These are phyloP conservation scores for Euphrasia confusa DNA, from an alignment of 257 asterid species.

Conservation along the genomic window DNA sequence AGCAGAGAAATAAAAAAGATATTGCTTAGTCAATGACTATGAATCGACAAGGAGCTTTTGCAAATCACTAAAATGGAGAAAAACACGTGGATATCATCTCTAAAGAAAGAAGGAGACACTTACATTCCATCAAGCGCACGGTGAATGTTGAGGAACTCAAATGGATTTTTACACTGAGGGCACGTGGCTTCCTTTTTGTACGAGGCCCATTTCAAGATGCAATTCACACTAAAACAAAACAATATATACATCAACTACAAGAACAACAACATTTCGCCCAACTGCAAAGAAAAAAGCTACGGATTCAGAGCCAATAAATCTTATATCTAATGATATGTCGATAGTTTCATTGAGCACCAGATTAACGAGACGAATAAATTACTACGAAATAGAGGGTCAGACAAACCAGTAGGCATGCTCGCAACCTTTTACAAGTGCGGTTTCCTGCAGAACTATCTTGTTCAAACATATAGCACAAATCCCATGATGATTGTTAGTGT, in stretches of 20 bases:
- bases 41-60: too few relatives aligned
- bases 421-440: slow-evolving; percentile 94
- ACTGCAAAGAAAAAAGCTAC: neutral
- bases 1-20: too few relatives aligned
- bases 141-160: slow-evolving; percentile 63
- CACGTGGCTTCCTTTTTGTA: slow-evolving; percentile 70
- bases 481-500: slow-evolving; percentile 46
- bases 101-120: neutral
- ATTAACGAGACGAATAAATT: neutral
- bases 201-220: slow-evolving; percentile 87
- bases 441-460: slow-evolving; percentile 63
- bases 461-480: slow-evolving; percentile 67
- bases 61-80: neutral
- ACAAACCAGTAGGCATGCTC: slow-evolving; percentile 97
- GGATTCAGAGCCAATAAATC: neutral
- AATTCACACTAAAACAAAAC: slow-evolving; percentile 48
- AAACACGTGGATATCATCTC: neutral
- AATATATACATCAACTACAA: slow-evolving; percentile 8
- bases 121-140: slow-evolving; percentile 90
- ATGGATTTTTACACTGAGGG: slow-evolving; percentile 80
- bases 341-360: neutral
- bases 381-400: slow-evolving; percentile 22
- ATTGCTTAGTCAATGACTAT: too few relatives aligned
- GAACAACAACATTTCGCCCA: neutral
- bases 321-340: too few relatives aligned